A percentile compares a stretch with the other conserved stretches of the same genome.
These are phyloP conservation scores for Ceriops decandra DNA, from an alignment of 345 rosid species.

Conservation along the genomic window DNA sequence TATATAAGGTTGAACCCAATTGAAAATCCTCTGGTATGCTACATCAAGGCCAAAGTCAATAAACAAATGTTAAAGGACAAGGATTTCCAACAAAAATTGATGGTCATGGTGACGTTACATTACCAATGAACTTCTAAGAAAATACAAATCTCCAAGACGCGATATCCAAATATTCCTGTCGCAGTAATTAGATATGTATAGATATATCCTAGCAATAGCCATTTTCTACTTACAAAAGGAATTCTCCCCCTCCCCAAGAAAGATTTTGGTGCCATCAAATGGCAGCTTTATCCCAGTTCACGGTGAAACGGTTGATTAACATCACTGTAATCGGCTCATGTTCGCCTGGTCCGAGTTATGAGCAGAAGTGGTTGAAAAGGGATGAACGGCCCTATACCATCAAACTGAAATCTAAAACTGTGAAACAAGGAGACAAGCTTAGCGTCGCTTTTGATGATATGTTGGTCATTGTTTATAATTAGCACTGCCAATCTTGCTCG, in stretches of 20 bases:
- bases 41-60: neutral
- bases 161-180: slow-evolving; percentile 38
- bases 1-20: too few species aligned
- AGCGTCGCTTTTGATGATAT: slow-evolving; percentile 16
- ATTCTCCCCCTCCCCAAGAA: slow-evolving; percentile 28
- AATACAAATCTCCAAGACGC: slow-evolving; percentile 26
- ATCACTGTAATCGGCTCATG: slow-evolving; percentile 29
- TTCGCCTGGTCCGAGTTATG: slow-evolving; percentile 20
- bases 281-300: slow-evolving; percentile 37
- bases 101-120: slow-evolving; percentile 8
- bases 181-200: slow-evolving; percentile 16
- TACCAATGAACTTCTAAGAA: slow-evolving; percentile 24
- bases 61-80: slow-evolving; percentile 4
- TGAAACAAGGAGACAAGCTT: slow-evolving; percentile 13
- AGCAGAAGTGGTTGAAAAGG: slow-evolving; percentile 23
- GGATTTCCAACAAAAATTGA: slow-evolving; percentile 13
- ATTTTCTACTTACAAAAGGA: slow-evolving; percentile 46
- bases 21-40: too few species aligned
- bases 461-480: slow-evolving; percentile 62
- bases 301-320: slow-evolving; percentile 31
- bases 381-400: slow-evolving; percentile 23
- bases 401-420: slow-evolving; percentile 31
- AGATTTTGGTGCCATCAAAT: slow-evolving; percentile 32
- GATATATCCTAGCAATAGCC: slow-evolving; percentile 33
- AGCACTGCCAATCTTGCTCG: slow-evolving; percentile 54